A percentile compares a stretch with the other conserved stretches of the same genome.
These are phyloP conservation scores for Colletotrichum gloeosporioides DNA, from an alignment of 2,329 filamentous ascomycete species.

Conservation along the genomic window DNA sequence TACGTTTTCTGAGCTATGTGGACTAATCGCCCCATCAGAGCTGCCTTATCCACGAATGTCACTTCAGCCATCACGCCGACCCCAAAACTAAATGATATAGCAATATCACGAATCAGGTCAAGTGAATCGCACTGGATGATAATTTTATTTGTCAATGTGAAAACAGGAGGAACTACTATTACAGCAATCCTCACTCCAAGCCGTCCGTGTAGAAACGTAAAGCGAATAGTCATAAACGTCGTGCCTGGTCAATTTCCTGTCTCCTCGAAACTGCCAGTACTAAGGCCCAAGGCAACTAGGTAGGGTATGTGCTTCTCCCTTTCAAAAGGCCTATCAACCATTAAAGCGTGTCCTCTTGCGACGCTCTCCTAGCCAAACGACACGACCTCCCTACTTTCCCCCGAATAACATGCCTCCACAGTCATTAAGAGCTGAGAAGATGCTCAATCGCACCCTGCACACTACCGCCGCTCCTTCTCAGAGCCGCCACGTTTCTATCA, in stretches of 20 bases:
- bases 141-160: not conserved
- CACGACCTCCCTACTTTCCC: not conserved
- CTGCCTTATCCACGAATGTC: not conserved
- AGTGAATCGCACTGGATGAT: not conserved
- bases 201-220: not conserved
- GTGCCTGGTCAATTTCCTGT: constrained; percentile 17
- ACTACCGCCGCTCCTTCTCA: constrained; percentile 88
- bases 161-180: not conserved
- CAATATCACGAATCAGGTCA: not conserved
- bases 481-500: constrained; percentile 86
- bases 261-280: constrained; percentile 8
- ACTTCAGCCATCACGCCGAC: not conserved
- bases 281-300: constrained; percentile 5
- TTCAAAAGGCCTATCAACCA: not conserved
- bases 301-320: constrained; percentile 18
- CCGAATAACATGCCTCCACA: not conserved
- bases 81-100: not conserved
- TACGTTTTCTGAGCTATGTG: not conserved
- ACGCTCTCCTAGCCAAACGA: not conserved
- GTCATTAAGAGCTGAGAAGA: constrained; percentile 51
- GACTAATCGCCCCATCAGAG: not conserved
- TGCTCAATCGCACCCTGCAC: constrained; percentile 91
- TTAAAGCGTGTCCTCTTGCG: constrained; percentile 1
- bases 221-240: constrained; percentile 13
- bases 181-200: not conserved